Evolutionary conservation across 164 flowering plant species (phyloP).

Genomic region (Nymphaea thermarum): DNA sequence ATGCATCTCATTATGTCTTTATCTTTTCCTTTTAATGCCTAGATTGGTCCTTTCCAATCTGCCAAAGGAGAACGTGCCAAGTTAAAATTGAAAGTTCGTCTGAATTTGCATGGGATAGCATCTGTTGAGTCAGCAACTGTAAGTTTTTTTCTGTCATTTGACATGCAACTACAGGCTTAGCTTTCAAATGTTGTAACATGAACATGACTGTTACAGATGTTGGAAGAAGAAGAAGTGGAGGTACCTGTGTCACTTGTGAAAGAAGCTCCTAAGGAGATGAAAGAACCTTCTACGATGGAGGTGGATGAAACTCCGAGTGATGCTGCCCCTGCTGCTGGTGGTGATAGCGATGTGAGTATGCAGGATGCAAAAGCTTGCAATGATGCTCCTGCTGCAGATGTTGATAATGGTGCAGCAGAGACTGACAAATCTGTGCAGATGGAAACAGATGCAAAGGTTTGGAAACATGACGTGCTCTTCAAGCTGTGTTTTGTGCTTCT

Average conservation of each 20-base stretch:
- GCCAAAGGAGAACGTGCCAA: slow-evolving; percentile 63
- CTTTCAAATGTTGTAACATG: too few relatives aligned
- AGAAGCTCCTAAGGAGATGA: slow-evolving; percentile 25
- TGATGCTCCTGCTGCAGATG: slow-evolving; percentile 24
- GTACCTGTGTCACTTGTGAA: slow-evolving; percentile 46
- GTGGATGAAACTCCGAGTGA: slow-evolving; percentile 50
- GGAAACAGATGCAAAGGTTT: slow-evolving; percentile 83
- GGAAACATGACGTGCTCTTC: too few relatives aligned
- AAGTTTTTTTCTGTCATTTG: slow-evolving; percentile 16
- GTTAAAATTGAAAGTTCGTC: slow-evolving; percentile 67
- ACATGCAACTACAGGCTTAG: too few relatives aligned
- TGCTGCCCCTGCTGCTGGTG: slow-evolving; percentile 23
- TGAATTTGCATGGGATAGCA: slow-evolving; percentile 82
- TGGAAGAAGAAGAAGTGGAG: slow-evolving; percentile 82
- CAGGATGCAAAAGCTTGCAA: slow-evolving; percentile 46
- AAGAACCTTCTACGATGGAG: slow-evolving; percentile 63
- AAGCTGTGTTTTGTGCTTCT: too few relatives aligned
- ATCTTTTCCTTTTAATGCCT: background rate
- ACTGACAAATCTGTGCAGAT: slow-evolving; percentile 66
- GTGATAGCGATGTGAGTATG: slow-evolving; percentile 60
- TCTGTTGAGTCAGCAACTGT: slow-evolving; percentile 83
- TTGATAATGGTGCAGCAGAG: slow-evolving; percentile 64
- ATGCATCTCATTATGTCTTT: too few relatives aligned
- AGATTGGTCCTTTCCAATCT: slow-evolving; percentile 74
- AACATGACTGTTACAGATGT: slow-evolving; percentile 24